phyloP scores from a whole-genome alignment of 805 yeast species.

The Clavispora vitiphila region DNA sequence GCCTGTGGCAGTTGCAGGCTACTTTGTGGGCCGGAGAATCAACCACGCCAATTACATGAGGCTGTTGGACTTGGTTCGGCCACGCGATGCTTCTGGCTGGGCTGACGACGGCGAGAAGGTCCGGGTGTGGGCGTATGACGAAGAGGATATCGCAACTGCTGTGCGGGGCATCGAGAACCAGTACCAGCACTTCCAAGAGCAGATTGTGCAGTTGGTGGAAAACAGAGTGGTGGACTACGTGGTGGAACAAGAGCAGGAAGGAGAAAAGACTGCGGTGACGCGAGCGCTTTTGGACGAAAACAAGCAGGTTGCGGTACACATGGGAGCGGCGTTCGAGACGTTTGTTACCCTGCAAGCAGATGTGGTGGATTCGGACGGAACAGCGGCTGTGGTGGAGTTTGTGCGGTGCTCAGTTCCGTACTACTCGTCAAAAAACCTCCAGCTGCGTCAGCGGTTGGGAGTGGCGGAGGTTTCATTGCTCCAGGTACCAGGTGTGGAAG shows the following conservation, averaged over 20 bases:
- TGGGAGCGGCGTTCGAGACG: constrained; percentile 13
- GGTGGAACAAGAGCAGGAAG: constrained; percentile 9
- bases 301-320: constrained; percentile 27
- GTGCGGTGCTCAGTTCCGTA: constrained; percentile 34
- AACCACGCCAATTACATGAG: constrained; percentile 8
- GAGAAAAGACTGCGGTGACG: background rate
- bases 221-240: constrained; percentile 24
- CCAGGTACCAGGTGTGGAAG: constrained; percentile 12
- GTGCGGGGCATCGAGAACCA: constrained; percentile 33
- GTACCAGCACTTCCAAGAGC: constrained; percentile 29
- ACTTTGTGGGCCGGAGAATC: constrained; percentile 17
- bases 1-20: constrained; percentile 27
- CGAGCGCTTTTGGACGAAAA: constrained; percentile 21
- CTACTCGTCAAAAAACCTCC: constrained; percentile 17
- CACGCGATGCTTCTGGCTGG: constrained; percentile 1
- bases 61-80: constrained; percentile 15
- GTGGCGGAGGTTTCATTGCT: constrained; percentile 28
- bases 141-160: constrained; percentile 25
- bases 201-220: constrained; percentile 24
- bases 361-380: constrained; percentile 4
- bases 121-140: constrained; percentile 28
- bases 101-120: constrained; percentile 10
- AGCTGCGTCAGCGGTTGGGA: constrained; percentile 23
- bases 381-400: constrained; percentile 13
- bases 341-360: constrained; percentile 18